Evolutionary conservation across 257 asterid genomes (phyloP).

Genomic region (Solanum corneliomulleri): DNA sequence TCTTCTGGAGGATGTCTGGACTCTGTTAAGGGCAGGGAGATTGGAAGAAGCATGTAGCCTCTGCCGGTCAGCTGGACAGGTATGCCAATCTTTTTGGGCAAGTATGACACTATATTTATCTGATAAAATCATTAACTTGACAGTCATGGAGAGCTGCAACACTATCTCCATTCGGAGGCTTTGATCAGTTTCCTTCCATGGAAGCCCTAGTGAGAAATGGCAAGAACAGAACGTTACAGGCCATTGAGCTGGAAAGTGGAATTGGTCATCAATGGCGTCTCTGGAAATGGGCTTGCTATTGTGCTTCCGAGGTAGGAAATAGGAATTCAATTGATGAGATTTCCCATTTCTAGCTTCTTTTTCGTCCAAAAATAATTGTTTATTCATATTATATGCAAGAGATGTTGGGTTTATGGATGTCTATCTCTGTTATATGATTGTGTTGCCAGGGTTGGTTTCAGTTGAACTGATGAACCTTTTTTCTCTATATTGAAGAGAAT

Average conservation of each 20-base stretch:
- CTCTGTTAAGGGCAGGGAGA: conserved; percentile 86
- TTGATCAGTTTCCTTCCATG: conserved; percentile 60
- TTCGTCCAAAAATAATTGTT: not conserved
- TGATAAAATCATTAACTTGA: not conserved
- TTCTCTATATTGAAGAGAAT: conserved; percentile 57
- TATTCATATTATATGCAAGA: not conserved
- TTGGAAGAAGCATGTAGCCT: conserved; percentile 86
- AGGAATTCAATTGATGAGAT: not conserved
- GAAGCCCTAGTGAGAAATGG: conserved; percentile 76
- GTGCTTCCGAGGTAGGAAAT: conserved; percentile 88
- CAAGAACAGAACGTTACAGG: conserved; percentile 72
- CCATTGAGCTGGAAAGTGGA: conserved; percentile 93
- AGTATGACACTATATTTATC: conserved; percentile 2
- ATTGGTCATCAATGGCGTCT: conserved; percentile 83
- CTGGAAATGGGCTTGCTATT: conserved; percentile 98
- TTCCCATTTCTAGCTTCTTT: not conserved
- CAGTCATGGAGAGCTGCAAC: conserved; percentile 99
- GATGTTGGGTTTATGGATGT: not conserved
- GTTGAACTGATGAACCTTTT: conserved; percentile 8
- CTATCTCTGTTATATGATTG: not conserved
- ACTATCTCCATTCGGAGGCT: conserved; percentile 70
- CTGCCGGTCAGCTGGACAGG: conserved; percentile 98
- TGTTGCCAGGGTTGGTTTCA: not conserved
- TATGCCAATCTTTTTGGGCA: conserved; percentile 13
- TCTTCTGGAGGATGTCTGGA: conserved; percentile 95